Evolutionary conservation across 139 green algal genomes (phyloP).

Genomic region (Ettlia oleoabundans): DNA sequence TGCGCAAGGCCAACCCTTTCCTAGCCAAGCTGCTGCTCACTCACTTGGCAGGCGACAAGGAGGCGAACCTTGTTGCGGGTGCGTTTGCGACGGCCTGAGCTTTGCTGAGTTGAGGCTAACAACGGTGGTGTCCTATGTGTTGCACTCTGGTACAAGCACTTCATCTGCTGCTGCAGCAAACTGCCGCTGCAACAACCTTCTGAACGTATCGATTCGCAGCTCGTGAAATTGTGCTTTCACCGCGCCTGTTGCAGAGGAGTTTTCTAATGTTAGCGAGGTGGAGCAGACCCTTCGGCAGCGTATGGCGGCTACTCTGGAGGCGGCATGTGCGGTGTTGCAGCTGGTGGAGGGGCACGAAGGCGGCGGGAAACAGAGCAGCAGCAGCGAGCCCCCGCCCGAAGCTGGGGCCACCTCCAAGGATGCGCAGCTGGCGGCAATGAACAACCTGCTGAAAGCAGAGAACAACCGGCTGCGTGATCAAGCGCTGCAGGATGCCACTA

Average conservation of each 20-base stretch:
- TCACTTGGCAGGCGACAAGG: conserved; percentile 20
- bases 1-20: conserved; percentile 46
- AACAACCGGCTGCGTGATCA: conserved; percentile 44
- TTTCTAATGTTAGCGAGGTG: conserved; percentile 22
- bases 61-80: background rate
- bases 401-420: conserved; percentile 22
- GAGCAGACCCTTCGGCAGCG: conserved; percentile 22
- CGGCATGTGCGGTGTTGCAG: conserved; percentile 22
- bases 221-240: too few species aligned
- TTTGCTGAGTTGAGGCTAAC: too few species aligned
- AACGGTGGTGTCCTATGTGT: too few species aligned
- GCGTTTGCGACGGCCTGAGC: too few species aligned
- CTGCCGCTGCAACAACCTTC: too few species aligned
- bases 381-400: background rate
- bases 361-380: background rate
- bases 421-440: conserved; percentile 36
- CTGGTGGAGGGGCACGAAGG: conserved; percentile 9
- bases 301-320: conserved; percentile 43
- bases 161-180: too few species aligned
- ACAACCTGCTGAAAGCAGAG: conserved; percentile 50
- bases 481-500: conserved; percentile 35
- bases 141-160: too few species aligned
- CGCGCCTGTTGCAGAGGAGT: conserved; percentile 29
- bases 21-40: conserved; percentile 40
- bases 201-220: too few species aligned